Evolutionary conservation across 1,139 yeast species (phyloP), one percentile per base, ranked within the genome.

Genomic region (Torulaspora globosa): DNA sequence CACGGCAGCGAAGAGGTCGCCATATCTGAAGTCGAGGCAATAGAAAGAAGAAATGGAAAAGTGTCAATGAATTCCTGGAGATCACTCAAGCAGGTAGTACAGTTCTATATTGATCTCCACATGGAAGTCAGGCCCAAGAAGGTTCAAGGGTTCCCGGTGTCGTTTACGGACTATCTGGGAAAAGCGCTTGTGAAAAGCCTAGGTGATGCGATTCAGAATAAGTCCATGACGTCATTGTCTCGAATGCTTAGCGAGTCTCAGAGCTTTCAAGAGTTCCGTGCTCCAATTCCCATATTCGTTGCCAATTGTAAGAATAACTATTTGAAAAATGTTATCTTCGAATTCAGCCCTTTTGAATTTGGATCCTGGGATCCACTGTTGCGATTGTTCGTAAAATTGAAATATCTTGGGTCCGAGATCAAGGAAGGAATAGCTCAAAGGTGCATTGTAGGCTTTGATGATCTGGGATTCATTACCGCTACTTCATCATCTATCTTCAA

Each of bases 401-500:
- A 72, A 55, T 80, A 75, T 53, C 59, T 83, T 28, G 89, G 89
- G 0, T 68, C 84, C 0, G 47, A 64, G 1, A 62, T 79, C n/a
- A 50, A 56, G 16, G 69, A 72, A 31, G 71, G 70, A 24, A 53
- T 49, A 32, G 55, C 70, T 11, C 29, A 48, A 3, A 49, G 44
- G 8, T 85, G 95, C 62, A 67, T 73, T 23, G 64, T 66, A 3
- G 82, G 81, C 1, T 82, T 75, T 56, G 95, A 86, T 60, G 82
- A 82, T 56, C 76, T 79, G n/a, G 90, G 88, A 0, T 85, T 82
- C 56, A 64, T 86, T 8, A 72, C 82, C 16, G 95, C 84, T 0
- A 78, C 90, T 0, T 82, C 94, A 0, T 82, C 94, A 0, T 78
- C 87, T 1, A 63, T 84, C 19, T 85, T 82, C 68, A 82, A 82